Base-by-base conservation (phyloP, 2,329 filamentous ascomycete species). In the Scedosporium dehoogii region DNA sequence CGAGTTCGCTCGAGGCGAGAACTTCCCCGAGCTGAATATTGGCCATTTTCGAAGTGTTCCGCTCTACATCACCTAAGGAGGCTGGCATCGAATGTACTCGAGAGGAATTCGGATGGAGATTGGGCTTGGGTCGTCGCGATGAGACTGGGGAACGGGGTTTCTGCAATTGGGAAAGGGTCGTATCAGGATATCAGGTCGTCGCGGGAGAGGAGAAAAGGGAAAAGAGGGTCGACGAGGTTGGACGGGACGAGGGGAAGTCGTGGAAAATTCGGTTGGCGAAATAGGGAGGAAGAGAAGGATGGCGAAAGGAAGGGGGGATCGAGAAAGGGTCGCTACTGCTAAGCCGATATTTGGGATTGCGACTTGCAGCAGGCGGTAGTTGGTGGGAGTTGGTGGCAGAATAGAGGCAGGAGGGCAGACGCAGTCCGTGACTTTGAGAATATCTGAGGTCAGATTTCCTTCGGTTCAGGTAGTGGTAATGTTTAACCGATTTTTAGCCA, bases 361-460 rank as follows among this genome's bases (percentile, higher is more conserved):
- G 14, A 51, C 59, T 53, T 41, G 59, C 59, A 51, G 59, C 59
- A 38, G 38, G 23, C 41, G 12, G 59, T 10, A 21, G 12, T 38
- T 27, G 33, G 59, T 51, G 25, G 16, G 29, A 55, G 51, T 23
- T 55, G 44, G 41, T 27, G 27, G 21, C 25, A 44, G 44, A 51
- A 10, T 1, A 51, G 59, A 53, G 25, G 33, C 29, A 53, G 18
- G 23, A 59, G 23, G 42, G 25, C 59, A 51, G 25, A 33, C 27
- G 27, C 23, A 58, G 44, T 46, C 18, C 41, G 58, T 46, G 58
- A 59, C 41, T 53, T 48, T 23, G n/a, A 25, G 59, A 44, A 53
- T 29, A 25, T 60, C 51, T 51, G 59, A 60, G 44, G 59, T 60
- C 33, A 51, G 58, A 29, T 58, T 58, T 58, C 56, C 56, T 58